Conservation (phyloP, 164 flowering plant genomes). For the Protea cynaroides region DNA sequence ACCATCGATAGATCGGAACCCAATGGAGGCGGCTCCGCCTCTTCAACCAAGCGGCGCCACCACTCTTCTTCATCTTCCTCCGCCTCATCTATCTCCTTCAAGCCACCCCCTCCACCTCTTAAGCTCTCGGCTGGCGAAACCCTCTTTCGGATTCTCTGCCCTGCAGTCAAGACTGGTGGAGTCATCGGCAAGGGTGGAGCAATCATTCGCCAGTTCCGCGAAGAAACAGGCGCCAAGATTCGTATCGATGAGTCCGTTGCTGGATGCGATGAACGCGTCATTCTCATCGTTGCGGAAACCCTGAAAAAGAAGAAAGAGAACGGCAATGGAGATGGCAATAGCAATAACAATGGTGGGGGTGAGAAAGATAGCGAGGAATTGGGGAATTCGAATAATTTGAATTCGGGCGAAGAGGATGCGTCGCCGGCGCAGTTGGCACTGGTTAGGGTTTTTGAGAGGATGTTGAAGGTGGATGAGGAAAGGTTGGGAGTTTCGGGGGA, state of each 20-base stretch:
- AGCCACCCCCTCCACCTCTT: slow-evolving; percentile 18
- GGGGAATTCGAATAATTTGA: slow-evolving; percentile 11
- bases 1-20: slow-evolving; percentile 6
- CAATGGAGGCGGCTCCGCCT: slow-evolving; percentile 6
- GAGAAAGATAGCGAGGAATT: neutral
- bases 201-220: slow-evolving; percentile 32
- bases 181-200: slow-evolving; percentile 39
- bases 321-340: neutral
- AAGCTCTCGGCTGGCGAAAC: slow-evolving; percentile 22
- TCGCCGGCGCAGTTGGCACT: slow-evolving; percentile 27
- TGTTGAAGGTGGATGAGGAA: slow-evolving; percentile 23
- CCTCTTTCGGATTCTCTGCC: slow-evolving; percentile 37
- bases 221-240: slow-evolving; percentile 34
- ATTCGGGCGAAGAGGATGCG: slow-evolving; percentile 9
- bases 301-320: slow-evolving; percentile 9
- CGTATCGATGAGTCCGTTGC: slow-evolving; percentile 26
- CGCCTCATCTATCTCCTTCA: slow-evolving; percentile 5
- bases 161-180: slow-evolving; percentile 29
- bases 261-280: slow-evolving; percentile 31
- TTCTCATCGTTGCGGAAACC: slow-evolving; percentile 23
- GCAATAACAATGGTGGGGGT: slow-evolving; percentile 6
- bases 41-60: slow-evolving; percentile 10
- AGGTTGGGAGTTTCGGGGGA: slow-evolving; percentile 11
- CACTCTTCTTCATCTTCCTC: neutral
- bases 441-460: slow-evolving; percentile 29